phyloP scores from a whole-genome alignment of 495 filamentous ascomycete species.

The Talaromyces proteolyticus region DNA sequence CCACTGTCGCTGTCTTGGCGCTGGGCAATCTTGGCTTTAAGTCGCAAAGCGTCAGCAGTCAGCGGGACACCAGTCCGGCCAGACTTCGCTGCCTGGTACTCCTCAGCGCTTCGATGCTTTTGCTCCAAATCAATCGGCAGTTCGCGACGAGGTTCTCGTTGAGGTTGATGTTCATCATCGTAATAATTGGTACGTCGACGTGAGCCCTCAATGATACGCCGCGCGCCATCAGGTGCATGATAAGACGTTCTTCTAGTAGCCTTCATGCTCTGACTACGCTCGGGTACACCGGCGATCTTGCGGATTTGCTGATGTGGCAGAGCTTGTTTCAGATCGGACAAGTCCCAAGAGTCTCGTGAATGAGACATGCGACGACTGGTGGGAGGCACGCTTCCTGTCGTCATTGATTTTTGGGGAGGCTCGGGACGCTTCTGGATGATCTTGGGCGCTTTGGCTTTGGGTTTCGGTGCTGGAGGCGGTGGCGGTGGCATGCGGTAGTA shows the following conservation, averaged over 20 bases:
- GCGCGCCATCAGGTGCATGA: conserved; percentile 21
- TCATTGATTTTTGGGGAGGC: conserved; percentile 21
- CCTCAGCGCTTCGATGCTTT: conserved; percentile 28
- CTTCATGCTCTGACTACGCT: conserved; percentile 29
- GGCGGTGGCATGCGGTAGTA: conserved; percentile 39
- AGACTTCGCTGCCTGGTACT: conserved; percentile 31
- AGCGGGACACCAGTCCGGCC: conserved; percentile 22
- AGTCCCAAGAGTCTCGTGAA: conserved; percentile 19
- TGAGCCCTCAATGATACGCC: conserved; percentile 27
- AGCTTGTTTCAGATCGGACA: conserved; percentile 23
- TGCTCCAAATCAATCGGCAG: conserved; percentile 19
- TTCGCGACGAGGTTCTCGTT: conserved; percentile 8
- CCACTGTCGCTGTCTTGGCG: conserved; percentile 34
- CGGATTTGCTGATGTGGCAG: conserved; percentile 26
- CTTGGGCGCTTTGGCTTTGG: conserved; percentile 18
- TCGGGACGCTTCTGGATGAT: conserved; percentile 33
- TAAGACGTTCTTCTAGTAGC: conserved; percentile 23
- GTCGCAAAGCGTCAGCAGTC: conserved; percentile 26
- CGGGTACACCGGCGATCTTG: conserved; percentile 17
- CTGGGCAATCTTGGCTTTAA: conserved; percentile 21
- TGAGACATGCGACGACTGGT: conserved; percentile 24
- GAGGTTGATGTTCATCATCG: conserved; percentile 12
- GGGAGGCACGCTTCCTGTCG: conserved; percentile 16
- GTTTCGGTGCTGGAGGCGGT: conserved; percentile 22
- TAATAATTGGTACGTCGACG: conserved; percentile 24